Evolutionary conservation across 148 eudicot species (phyloP).

Genomic region (Suaeda aralocaspica): DNA sequence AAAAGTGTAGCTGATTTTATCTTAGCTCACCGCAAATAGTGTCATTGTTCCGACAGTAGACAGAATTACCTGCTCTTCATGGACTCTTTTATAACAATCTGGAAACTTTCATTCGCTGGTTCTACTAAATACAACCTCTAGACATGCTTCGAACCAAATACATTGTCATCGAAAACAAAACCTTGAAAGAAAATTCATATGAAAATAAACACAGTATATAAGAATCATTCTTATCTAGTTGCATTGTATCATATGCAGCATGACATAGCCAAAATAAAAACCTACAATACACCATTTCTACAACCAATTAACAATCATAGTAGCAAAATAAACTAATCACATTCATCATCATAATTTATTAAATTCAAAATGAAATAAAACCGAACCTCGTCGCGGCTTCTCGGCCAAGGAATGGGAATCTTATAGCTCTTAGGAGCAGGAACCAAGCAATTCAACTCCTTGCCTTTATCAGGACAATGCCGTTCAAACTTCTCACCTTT

Average conservation of each 20-base stretch:
- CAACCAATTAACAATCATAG: neutral
- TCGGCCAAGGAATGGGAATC: slow-evolving; percentile 79
- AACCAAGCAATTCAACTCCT: slow-evolving; percentile 66
- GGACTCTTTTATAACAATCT: neutral
- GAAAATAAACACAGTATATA: neutral
- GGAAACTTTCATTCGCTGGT: neutral
- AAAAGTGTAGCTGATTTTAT: neutral
- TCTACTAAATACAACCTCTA: neutral
- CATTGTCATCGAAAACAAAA: no score
- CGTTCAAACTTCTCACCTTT: slow-evolving; percentile 89
- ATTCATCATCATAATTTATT: neutral
- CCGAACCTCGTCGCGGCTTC: slow-evolving; percentile 80
- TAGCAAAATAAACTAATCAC: neutral
- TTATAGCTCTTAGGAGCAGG: slow-evolving; percentile 70
- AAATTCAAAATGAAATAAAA: neutral
- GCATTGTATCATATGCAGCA: neutral
- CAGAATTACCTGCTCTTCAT: neutral
- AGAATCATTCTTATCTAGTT: neutral
- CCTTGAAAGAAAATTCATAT: no score
- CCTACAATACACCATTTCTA: neutral
- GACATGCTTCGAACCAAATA: neutral
- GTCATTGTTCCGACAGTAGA: neutral
- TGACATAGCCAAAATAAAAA: neutral
- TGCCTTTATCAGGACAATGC: slow-evolving; percentile 76
- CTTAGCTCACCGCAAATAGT: neutral